phyloP scores from a whole-genome alignment of 179 eudicot genomes.

The Sideroxylon spinosum region DNA sequence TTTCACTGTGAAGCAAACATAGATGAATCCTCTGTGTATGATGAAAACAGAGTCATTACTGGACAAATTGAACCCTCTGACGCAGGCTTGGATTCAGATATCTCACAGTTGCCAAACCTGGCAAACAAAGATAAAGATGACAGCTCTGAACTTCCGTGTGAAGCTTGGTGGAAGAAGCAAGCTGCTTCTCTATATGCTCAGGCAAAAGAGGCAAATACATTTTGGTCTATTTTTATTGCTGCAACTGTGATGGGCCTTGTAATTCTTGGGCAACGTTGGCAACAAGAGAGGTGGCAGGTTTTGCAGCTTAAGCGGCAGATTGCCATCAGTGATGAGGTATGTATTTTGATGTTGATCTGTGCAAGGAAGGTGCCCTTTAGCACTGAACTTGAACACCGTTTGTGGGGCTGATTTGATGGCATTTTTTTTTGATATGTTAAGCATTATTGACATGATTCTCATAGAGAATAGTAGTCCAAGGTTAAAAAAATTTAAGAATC shows the following conservation, averaged over 20 bases:
- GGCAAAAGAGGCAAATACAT: slow-evolving; percentile 78
- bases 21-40: slow-evolving; percentile 32
- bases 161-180: slow-evolving; percentile 86
- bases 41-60: slow-evolving; percentile 30
- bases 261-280: slow-evolving; percentile 80
- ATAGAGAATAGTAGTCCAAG: too few species aligned
- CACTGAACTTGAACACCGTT: too few species aligned
- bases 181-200: slow-evolving; percentile 60
- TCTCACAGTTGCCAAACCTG: slow-evolving; percentile 27
- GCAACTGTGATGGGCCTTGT: slow-evolving; percentile 98
- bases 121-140: slow-evolving; percentile 46
- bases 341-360: slow-evolving; percentile 1
- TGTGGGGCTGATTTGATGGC: too few species aligned
- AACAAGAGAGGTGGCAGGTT: slow-evolving; percentile 81
- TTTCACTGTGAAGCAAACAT: slow-evolving; percentile 28
- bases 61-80: slow-evolving; percentile 45
- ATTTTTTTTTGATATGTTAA: too few species aligned
- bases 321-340: slow-evolving; percentile 63
- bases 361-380: background rate
- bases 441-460: too few species aligned
- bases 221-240: slow-evolving; percentile 87
- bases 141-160: slow-evolving; percentile 55
- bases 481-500: too few species aligned
- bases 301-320: slow-evolving; percentile 69
- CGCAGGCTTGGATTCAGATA: slow-evolving; percentile 30